Evolutionary conservation across 2,329 filamentous ascomycete genomes (phyloP), one percentile per base, ranked within the genome.

Genomic region (Alternaria triticina): DNA sequence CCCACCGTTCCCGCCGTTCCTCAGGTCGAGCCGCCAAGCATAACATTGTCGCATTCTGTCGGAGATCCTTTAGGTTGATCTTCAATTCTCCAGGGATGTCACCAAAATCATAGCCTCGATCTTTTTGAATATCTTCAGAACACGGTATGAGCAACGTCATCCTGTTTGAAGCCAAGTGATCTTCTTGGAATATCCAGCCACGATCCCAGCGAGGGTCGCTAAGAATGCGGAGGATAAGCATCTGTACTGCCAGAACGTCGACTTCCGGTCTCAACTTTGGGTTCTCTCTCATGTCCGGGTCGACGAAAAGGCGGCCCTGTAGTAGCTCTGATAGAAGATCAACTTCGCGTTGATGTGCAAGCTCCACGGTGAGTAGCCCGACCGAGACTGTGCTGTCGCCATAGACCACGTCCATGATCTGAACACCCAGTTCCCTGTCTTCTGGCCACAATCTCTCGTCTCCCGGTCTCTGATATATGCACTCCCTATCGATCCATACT

Each of bases 181-280:
- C 70, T 61, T 73, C 69, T 33, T 73, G 70, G 30, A 73, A 73
- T 17, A 73, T 72, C 70, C 69, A 73, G 13, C 65, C 69, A 6
- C 69, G 68, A 17, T 56, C 55, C 69, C 69, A 73, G 15, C 70
- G 66, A 15, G 54, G 28, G 17, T 73, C 70, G 28, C 58, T 65
- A 3, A 72, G 56, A 7, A 70, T 59, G 5, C 54, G 55, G 2
- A 57, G 60, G n/a, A 72, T 63, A 1, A 72, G 49, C 40, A n/a
- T 58, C 4, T 67, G 66, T 8, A 68, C 27, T 27, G 59, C 45
- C 11, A 33, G 22, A 8, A 61, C 22, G 3, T 60, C 9, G 10
- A 45, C 54, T 27, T 25, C 33, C 2, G 28, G 15, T 40, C 11
- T 36, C 30, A 64, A n/a, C 10, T 61, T 20, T 2, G 52, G 57